These are phyloP conservation scores for Alternaria consortialis DNA, from an alignment of 2,329 filamentous ascomycete genomes.

Conservation along the genomic window DNA sequence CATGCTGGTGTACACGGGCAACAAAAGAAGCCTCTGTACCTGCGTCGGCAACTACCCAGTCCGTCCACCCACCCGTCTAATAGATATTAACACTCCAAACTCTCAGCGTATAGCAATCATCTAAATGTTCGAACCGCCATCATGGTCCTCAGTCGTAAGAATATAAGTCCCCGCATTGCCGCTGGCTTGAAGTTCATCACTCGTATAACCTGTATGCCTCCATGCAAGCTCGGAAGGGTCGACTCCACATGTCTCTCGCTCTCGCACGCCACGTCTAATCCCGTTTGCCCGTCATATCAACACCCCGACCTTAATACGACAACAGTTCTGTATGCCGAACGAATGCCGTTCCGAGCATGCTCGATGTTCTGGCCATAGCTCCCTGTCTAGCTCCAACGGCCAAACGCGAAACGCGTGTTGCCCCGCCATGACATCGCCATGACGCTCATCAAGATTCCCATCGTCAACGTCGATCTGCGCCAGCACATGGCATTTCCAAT, in stretches of 20 bases:
- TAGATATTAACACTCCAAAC: neutral
- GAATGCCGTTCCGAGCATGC: conserved; percentile 8
- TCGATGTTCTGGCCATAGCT: conserved; percentile 20
- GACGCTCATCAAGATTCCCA: conserved; percentile 30
- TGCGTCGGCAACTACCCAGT: conserved; percentile 9
- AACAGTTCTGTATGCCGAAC: conserved; percentile 6
- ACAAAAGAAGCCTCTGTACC: conserved; percentile 11
- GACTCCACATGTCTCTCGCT: neutral
- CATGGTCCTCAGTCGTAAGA: conserved; percentile 29
- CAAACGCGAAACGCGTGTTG: conserved; percentile 16
- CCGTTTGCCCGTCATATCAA: neutral
- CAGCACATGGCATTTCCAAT: conserved; percentile 24
- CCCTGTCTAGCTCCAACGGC: conserved; percentile 21
- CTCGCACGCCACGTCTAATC: neutral
- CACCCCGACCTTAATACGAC: conserved; percentile 7
- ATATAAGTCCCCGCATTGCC: conserved; percentile 16
- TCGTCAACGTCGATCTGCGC: conserved; percentile 27
- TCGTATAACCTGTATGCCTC: neutral
- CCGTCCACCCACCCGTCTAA: neutral
- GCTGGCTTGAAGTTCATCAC: neutral
- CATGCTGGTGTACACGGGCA: neutral
- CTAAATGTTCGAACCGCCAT: conserved; percentile 20
- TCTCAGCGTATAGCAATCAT: conserved; percentile 1
- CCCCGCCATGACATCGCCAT: conserved; percentile 42
- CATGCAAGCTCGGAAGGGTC: neutral